Evolutionary conservation across 2,329 filamentous ascomycete species (phyloP).

Genomic region (Xylariaceae sp.): DNA sequence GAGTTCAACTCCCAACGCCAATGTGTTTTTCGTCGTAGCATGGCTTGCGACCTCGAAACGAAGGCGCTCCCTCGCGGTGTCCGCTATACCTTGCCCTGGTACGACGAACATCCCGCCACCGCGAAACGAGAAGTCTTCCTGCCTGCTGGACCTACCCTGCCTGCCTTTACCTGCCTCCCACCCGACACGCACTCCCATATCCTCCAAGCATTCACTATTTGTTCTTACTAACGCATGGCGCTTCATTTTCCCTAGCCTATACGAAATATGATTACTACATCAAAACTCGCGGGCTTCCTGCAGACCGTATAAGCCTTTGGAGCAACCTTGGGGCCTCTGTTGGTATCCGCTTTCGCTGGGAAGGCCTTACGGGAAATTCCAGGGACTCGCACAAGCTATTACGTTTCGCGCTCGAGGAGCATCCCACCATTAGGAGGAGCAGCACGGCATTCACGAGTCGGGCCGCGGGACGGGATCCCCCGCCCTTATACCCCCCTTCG

Average conservation of each 20-base stretch:
- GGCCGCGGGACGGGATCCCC: constrained; percentile 1
- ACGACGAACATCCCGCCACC: no score
- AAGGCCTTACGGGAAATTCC: constrained; percentile 42
- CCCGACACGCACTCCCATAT: no score
- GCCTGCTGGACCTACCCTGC: neutral
- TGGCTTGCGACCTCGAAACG: no score
- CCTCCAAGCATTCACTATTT: constrained; percentile 5
- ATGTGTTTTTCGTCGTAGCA: no score
- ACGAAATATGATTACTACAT: constrained; percentile 38
- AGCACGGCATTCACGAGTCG: constrained; percentile 18
- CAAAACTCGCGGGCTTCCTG: constrained; percentile 22
- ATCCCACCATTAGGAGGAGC: constrained; percentile 22
- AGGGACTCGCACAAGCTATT: constrained; percentile 46
- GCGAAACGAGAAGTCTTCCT: neutral
- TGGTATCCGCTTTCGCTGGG: constrained; percentile 39
- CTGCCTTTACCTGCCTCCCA: no score
- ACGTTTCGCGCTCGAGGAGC: constrained; percentile 35
- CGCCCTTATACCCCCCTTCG: constrained; percentile 13
- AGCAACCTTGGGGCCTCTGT: constrained; percentile 30
- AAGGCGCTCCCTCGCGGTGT: no score
- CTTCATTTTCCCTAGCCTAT: constrained; percentile 26
- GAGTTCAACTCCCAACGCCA: no score
- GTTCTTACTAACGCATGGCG: neutral
- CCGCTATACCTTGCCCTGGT: no score
- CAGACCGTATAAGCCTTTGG: constrained; percentile 25